Evolutionary conservation across 225 moss, liverwort and hornwort species (phyloP), one percentile per base, ranked within the genome.

Genomic region (Climacium dendroides): DNA sequence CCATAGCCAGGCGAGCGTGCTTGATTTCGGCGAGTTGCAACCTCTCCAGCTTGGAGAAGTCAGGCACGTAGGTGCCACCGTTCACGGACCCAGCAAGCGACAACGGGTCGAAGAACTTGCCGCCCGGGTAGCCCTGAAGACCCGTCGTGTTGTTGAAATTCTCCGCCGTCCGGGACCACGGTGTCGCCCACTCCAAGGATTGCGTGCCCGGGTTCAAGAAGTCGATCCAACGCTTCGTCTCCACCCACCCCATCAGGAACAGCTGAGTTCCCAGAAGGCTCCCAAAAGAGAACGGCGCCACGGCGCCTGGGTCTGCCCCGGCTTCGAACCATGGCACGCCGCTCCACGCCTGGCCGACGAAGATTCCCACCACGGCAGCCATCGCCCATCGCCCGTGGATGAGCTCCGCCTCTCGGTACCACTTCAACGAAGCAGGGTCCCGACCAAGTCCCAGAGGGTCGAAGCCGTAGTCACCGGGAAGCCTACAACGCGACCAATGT

Each of bases 11-110:
- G 84, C 99, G 95, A 26, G 95, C 89, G 84, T 99, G 99, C 99
- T 99, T 99, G 91, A 99, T 99, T 91, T 99, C 99, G 78, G 99
- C 99, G 63, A 95, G 91, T 93, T 96, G 97, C 92, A 99, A 85
- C 95, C 99, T 92, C 88, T 93, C 85, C 89, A 99, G 65, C 93
- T 97, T 96, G 23, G 87, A 58, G 84, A 92, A 93, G 88, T 99
- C 94, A 2, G 97, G 85, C 12, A 72, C 84, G 63, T 99, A 99
- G 87, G 93, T 89, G 15, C 95, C 99, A 20, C 85, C 79, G 75
- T 74, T 94, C 43, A 97, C 91, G 5, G 95, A 93, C 50, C 99
- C 99, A 0, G 96, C 99, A 5, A 99, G 75, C 11, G 78, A 85
- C 77, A 99, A 71, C 1, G 99, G 99, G 84, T 99, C 99, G 83